These are phyloP conservation scores for Spergularia bocconei DNA, from an alignment of 148 eudicot species.

Conservation along the genomic window DNA sequence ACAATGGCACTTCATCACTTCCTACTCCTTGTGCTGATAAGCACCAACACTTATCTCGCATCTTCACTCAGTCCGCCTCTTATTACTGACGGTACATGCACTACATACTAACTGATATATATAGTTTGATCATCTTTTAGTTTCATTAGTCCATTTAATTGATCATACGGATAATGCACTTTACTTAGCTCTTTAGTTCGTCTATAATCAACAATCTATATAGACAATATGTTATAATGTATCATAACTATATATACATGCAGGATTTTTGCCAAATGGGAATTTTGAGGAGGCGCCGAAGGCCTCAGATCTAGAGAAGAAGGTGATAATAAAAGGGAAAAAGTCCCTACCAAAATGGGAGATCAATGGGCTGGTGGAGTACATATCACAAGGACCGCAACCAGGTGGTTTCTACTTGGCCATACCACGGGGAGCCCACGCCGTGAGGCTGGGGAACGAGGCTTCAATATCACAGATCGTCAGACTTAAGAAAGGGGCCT, in stretches of 20 bases:
- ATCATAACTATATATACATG: too few relatives aligned
- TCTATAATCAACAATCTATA: too few relatives aligned
- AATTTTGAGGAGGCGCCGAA: constrained; percentile 72
- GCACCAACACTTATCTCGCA: constrained; percentile 12
- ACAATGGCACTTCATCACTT: constrained; percentile 9
- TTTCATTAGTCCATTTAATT: too few relatives aligned
- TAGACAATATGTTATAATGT: too few relatives aligned
- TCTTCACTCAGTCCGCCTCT: neutral
- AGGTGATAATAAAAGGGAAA: constrained; percentile 52
- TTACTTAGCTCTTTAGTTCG: too few relatives aligned
- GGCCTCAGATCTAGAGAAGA: constrained; percentile 45
- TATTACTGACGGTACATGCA: too few relatives aligned
- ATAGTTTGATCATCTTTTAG: too few relatives aligned
- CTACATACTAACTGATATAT: too few relatives aligned
- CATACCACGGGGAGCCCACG: constrained; percentile 64
- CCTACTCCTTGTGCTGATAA: constrained; percentile 11
- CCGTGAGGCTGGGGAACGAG: constrained; percentile 67
- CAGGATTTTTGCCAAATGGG: constrained; percentile 81
- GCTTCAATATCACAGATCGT: constrained; percentile 58
- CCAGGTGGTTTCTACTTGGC: constrained; percentile 68
- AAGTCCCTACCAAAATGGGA: constrained; percentile 84
- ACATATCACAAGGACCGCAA: constrained; percentile 75
- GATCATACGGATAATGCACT: too few relatives aligned
- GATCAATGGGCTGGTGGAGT: constrained; percentile 69
- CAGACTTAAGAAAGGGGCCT: constrained; percentile 37